A percentile compares a stretch with the other conserved stretches of the same genome.
phyloP scores from a whole-genome alignment of 1,284 basidiomycete genomes.

The Microstroma glucosiphilum region DNA sequence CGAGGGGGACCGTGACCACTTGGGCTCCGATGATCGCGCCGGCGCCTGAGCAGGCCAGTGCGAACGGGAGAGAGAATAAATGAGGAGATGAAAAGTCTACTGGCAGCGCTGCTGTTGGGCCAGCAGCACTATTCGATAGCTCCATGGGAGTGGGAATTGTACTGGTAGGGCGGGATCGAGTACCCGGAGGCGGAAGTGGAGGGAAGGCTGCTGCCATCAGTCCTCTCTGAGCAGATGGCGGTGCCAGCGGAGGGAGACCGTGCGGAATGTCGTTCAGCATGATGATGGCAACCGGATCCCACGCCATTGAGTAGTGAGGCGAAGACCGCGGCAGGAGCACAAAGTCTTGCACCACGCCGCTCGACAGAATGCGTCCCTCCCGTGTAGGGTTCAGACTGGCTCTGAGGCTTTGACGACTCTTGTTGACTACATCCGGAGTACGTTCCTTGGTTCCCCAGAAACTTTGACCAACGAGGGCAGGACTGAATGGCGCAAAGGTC shows the following conservation, averaged over 20 bases:
- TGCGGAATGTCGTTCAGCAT: constrained; percentile 47
- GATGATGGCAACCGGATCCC: constrained; percentile 66
- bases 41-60: constrained; percentile 30
- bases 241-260: constrained; percentile 37
- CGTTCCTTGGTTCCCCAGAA: constrained; percentile 2
- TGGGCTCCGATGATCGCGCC: constrained; percentile 38
- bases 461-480: constrained; percentile 51
- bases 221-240: constrained; percentile 38
- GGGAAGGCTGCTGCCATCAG: constrained; percentile 40
- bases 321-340: constrained; percentile 65
- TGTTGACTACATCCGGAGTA: constrained; percentile 18
- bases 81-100: constrained; percentile 12
- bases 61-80: constrained; percentile 32
- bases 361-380: constrained; percentile 38
- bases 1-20: constrained; percentile 23
- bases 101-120: not conserved
- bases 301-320: constrained; percentile 66
- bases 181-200: constrained; percentile 16
- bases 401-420: constrained; percentile 5
- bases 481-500: constrained; percentile 65
- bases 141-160: not conserved
- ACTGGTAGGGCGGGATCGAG: not conserved
- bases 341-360: constrained; percentile 61
- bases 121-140: not conserved
- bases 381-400: constrained; percentile 50